Percentiles rank a stretch among this genome's conserved stretches.
phyloP scores from a whole-genome alignment of 1,284 basidiomycete species.

The Veloboletus limbatus region DNA sequence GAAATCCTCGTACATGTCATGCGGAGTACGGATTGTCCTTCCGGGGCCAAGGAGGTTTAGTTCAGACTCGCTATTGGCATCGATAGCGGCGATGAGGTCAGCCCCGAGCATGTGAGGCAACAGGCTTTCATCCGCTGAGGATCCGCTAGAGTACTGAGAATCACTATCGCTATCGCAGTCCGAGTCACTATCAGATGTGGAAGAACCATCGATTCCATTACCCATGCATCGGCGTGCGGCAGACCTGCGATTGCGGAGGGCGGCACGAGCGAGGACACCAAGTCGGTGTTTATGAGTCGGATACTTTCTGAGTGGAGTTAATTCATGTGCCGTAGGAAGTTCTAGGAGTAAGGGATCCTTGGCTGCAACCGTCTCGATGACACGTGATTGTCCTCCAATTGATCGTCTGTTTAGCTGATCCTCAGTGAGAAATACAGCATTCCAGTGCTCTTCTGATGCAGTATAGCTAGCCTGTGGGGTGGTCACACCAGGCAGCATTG shows the following conservation, averaged over 20 bases:
- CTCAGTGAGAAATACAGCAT: slow-evolving; percentile 3
- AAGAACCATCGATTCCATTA: slow-evolving; percentile 6
- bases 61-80: slow-evolving; percentile 30
- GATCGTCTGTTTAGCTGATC: not conserved
- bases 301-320: not conserved
- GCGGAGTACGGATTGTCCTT: not conserved
- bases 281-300: slow-evolving; percentile 4
- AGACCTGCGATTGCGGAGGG: slow-evolving; percentile 20
- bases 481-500: slow-evolving; percentile 2
- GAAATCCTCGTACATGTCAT: slow-evolving; percentile 8
- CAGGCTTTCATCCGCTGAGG: slow-evolving; percentile 21
- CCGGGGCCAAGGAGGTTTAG: slow-evolving; percentile 12
- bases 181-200: slow-evolving; percentile 20
- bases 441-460: slow-evolving; percentile 1
- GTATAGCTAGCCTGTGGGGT: slow-evolving; percentile 4
- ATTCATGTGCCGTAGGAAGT: not conserved
- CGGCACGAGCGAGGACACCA: slow-evolving; percentile 25
- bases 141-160: slow-evolving; percentile 22
- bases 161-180: slow-evolving; percentile 19
- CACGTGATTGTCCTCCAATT: not conserved
- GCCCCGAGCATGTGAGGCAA: slow-evolving; percentile 28
- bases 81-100: slow-evolving; percentile 29
- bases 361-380: not conserved
- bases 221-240: not conserved
- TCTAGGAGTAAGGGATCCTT: not conserved